A percentile compares a stretch with the other conserved stretches of the same genome.
Conservation (phyloP, 2,329 filamentous ascomycete genomes). For the Biscogniauxia marginata region DNA sequence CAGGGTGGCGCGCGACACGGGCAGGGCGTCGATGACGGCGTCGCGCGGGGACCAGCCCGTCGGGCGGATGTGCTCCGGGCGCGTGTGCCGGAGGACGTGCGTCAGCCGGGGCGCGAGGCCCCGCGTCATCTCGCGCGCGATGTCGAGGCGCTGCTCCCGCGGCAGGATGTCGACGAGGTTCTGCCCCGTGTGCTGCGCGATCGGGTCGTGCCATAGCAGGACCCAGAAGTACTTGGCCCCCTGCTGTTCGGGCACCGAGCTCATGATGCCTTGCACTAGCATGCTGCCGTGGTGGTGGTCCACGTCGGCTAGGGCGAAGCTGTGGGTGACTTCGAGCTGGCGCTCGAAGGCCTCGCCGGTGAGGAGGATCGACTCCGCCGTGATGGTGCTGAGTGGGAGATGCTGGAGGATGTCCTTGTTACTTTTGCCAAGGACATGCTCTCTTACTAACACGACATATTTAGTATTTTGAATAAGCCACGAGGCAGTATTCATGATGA, state of each 20-base stretch:
- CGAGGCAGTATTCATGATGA: too few species aligned
- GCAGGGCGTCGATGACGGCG: not conserved
- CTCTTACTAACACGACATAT: constrained; percentile 14
- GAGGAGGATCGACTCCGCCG: constrained; percentile 15
- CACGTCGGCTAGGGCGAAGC: constrained; percentile 18
- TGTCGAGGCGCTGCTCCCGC: constrained; percentile 52
- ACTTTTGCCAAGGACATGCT: constrained; percentile 18
- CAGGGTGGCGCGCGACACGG: not conserved
- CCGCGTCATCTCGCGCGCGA: constrained; percentile 15
- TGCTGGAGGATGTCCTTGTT: constrained; percentile 17
- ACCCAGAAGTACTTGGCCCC: constrained; percentile 22
- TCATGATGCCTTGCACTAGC: constrained; percentile 19
- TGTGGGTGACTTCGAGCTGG: constrained; percentile 26
- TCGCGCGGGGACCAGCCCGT: not conserved
- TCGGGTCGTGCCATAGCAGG: constrained; percentile 32
- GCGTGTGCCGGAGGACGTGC: not conserved
- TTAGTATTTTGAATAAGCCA: constrained; percentile 18
- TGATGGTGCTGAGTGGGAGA: constrained; percentile 23
- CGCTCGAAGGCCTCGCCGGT: constrained; percentile 20
- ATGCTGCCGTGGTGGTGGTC: constrained; percentile 16
- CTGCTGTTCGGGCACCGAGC: constrained; percentile 12
- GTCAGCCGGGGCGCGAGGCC: constrained; percentile 17
- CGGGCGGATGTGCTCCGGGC: not conserved
- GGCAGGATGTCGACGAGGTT: constrained; percentile 30
- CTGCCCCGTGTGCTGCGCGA: constrained; percentile 22